Evolutionary conservation across 768 basidiomycete genomes (phyloP).

Genomic region (Clitopilus passeckerianus): DNA sequence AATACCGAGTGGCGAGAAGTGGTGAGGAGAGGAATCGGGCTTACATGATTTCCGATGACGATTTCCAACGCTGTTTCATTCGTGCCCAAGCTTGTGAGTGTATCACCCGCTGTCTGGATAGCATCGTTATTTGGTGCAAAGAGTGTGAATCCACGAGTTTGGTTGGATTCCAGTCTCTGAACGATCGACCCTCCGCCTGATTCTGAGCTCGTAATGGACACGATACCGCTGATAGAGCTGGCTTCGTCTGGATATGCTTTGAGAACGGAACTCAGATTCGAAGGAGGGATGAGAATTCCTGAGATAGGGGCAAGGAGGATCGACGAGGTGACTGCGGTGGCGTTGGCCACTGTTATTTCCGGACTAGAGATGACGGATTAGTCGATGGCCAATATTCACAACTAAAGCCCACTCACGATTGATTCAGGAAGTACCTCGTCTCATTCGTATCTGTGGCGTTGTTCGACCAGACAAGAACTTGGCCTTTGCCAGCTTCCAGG

Average conservation of each 20-base stretch:
- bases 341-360: slow-evolving; percentile 20
- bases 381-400: not conserved
- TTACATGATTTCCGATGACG: slow-evolving; percentile 58
- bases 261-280: slow-evolving; percentile 32
- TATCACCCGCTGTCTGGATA: slow-evolving; percentile 28
- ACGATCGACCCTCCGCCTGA: not conserved
- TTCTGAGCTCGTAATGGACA: not conserved
- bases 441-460: slow-evolving; percentile 29
- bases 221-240: not conserved
- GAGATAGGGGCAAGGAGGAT: slow-evolving; percentile 42
- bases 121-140: slow-evolving; percentile 62
- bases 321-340: slow-evolving; percentile 32
- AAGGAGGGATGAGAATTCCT: slow-evolving; percentile 45
- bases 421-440: slow-evolving; percentile 38
- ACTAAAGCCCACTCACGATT: slow-evolving; percentile 28
- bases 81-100: slow-evolving; percentile 23
- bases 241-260: slow-evolving; percentile 24
- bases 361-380: slow-evolving; percentile 5
- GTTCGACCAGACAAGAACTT: slow-evolving; percentile 48
- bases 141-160: slow-evolving; percentile 52
- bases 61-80: slow-evolving; percentile 42
- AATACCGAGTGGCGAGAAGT: not conserved
- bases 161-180: slow-evolving; percentile 5
- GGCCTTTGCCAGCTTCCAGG: slow-evolving; percentile 54
- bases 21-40: slow-evolving; percentile 12